Evolutionary conservation across 768 basidiomycete species (phyloP).

Genomic region (Butyriboletus loyo): DNA sequence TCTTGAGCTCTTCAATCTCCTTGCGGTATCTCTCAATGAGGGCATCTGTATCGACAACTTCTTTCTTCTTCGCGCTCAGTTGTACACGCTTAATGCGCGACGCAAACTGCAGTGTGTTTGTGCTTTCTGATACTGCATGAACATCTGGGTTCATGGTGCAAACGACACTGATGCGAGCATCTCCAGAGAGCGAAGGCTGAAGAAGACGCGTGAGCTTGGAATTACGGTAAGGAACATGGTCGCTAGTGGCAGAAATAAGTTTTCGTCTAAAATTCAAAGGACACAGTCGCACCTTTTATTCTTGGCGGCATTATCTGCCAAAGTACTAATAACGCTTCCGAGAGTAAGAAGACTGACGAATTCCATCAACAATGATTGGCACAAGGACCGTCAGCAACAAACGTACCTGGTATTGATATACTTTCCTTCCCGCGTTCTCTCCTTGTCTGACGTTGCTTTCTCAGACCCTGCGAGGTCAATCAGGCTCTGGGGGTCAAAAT

Average conservation of each 20-base stretch:
- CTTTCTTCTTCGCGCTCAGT: slow-evolving; percentile 87
- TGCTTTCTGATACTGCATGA: slow-evolving; percentile 76
- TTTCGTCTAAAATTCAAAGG: background rate
- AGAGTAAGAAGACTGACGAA: slow-evolving; percentile 76
- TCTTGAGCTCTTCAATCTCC: slow-evolving; percentile 89
- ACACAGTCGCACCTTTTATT: slow-evolving; percentile 53
- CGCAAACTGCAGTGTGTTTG: slow-evolving; percentile 88
- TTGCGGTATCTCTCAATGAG: slow-evolving; percentile 91
- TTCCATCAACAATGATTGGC: background rate
- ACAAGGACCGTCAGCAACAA: background rate
- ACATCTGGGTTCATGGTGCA: slow-evolving; percentile 92
- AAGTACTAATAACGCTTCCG: slow-evolving; percentile 87
- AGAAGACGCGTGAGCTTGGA: slow-evolving; percentile 93
- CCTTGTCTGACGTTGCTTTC: slow-evolving; percentile 92
- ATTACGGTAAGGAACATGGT: slow-evolving; percentile 94
- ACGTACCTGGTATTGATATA: slow-evolving; percentile 88
- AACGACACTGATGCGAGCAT: slow-evolving; percentile 93
- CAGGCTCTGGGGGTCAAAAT: slow-evolving; percentile 53
- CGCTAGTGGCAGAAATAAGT: slow-evolving; percentile 37
- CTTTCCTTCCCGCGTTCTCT: slow-evolving; percentile 92
- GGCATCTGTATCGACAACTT: slow-evolving; percentile 89
- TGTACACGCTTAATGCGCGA: slow-evolving; percentile 89
- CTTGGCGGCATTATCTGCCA: slow-evolving; percentile 83
- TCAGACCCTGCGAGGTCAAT: slow-evolving; percentile 98
- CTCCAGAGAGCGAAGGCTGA: slow-evolving; percentile 92